These are phyloP conservation scores for Vigna radiata DNA, from an alignment of 306 rosid genomes.

Conservation along the genomic window DNA sequence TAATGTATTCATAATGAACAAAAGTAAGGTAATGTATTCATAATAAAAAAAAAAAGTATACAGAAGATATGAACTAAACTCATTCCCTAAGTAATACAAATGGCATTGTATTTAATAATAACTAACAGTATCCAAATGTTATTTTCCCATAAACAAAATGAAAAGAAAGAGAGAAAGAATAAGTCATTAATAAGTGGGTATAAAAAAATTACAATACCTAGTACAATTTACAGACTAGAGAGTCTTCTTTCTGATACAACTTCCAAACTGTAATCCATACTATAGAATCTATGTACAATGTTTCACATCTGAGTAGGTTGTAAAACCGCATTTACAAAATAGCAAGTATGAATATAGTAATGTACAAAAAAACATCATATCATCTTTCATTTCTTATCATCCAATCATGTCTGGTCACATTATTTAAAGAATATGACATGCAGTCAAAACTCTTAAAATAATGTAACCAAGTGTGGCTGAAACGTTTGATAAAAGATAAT, in stretches of 20 bases:
- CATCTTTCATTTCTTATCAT: slow-evolving; percentile 25
- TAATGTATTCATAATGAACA: no score
- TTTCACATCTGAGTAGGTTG: neutral
- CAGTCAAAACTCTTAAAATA: slow-evolving; percentile 30
- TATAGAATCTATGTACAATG: slow-evolving; percentile 8
- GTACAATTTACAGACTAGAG: slow-evolving; percentile 9
- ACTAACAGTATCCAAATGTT: no score
- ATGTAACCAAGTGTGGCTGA: slow-evolving; percentile 12
- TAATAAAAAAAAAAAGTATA: no score
- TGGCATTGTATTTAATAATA: no score
- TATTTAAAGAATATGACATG: slow-evolving; percentile 16
- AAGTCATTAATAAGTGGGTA: neutral
- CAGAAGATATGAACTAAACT: no score
- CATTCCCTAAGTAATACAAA: no score
- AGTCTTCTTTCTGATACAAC: slow-evolving; percentile 14
- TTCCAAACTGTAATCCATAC: neutral
- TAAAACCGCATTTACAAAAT: slow-evolving; percentile 28
- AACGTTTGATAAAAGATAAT: neutral
- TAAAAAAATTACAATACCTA: neutral
- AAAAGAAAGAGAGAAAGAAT: no score
- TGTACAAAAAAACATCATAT: slow-evolving; percentile 22
- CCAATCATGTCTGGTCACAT: slow-evolving; percentile 2
- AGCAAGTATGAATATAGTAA: neutral
- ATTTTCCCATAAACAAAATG: neutral
- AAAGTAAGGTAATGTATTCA: no score